phyloP scores from a whole-genome alignment of 2,329 filamentous ascomycete genomes.

The Phaeosphaeriaceae sp. region DNA sequence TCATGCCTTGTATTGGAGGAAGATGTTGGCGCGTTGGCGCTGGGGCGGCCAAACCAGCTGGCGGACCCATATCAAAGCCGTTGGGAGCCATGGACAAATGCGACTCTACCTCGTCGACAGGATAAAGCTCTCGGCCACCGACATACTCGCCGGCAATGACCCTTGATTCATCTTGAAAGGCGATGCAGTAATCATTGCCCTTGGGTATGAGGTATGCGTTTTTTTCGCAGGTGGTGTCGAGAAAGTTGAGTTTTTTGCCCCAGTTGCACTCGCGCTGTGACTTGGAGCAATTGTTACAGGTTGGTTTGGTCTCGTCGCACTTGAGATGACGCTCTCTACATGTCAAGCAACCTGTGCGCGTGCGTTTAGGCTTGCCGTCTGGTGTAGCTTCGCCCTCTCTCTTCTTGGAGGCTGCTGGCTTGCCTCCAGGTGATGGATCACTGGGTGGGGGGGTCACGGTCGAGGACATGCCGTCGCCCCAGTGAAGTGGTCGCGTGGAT shows the following conservation, averaged over 20 bases:
- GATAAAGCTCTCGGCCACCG: constrained; percentile 77
- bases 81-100: constrained; percentile 26
- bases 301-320: constrained; percentile 76
- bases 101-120: constrained; percentile 52
- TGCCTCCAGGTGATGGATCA: constrained; percentile 27
- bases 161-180: constrained; percentile 87
- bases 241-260: constrained; percentile 88
- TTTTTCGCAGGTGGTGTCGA: constrained; percentile 76
- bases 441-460: constrained; percentile 29
- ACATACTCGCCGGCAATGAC: constrained; percentile 89
- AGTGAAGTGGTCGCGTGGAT: neutral
- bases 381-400: constrained; percentile 30
- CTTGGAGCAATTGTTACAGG: constrained; percentile 82
- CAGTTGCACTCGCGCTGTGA: constrained; percentile 85
- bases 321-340: constrained; percentile 90
- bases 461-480: constrained; percentile 22
- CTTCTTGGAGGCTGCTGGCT: constrained; percentile 23
- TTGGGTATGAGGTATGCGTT: constrained; percentile 60
- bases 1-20: constrained; percentile 58
- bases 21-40: constrained; percentile 56
- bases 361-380: constrained; percentile 74
- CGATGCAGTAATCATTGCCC: constrained; percentile 69
- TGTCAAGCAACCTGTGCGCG: constrained; percentile 88
- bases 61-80: constrained; percentile 39
- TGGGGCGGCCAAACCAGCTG: constrained; percentile 29